Percentiles rank a stretch among this genome's conserved stretches.
These are phyloP conservation scores for Decorospora gaudefroyi DNA, from an alignment of 2,329 filamentous ascomycete species.

Conservation along the genomic window DNA sequence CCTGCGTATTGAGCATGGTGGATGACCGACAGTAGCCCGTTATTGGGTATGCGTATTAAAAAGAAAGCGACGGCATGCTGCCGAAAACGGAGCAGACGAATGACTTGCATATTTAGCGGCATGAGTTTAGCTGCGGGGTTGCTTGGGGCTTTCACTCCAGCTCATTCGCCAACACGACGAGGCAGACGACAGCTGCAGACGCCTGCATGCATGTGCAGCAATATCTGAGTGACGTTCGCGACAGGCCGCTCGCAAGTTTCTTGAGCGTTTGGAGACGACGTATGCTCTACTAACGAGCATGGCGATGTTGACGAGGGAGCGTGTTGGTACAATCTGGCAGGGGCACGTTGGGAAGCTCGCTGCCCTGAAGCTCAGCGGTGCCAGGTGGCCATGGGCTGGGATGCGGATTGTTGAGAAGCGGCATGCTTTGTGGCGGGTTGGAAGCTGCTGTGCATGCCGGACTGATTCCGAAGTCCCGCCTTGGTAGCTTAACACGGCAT, in stretches of 20 bases:
- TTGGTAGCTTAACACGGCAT: slow-evolving; percentile 7
- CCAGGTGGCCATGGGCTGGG: slow-evolving; percentile 6
- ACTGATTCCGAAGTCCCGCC: slow-evolving; percentile 16
- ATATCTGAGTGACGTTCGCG: slow-evolving; percentile 18
- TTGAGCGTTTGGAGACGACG: slow-evolving; percentile 2
- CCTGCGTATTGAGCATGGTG: slow-evolving; percentile 29
- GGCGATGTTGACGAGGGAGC: slow-evolving; percentile 6
- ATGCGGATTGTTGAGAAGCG: slow-evolving; percentile 11
- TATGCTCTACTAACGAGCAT: slow-evolving; percentile 8
- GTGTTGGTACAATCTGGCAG: slow-evolving; percentile 5
- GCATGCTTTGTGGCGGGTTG: slow-evolving; percentile 19
- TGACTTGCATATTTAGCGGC: slow-evolving; percentile 48
- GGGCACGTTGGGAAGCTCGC: neutral
- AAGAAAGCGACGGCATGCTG: slow-evolving; percentile 25
- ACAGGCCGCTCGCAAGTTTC: slow-evolving; percentile 3
- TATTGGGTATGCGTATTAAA: slow-evolving; percentile 26
- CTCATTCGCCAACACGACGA: slow-evolving; percentile 31
- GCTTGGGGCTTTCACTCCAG: slow-evolving; percentile 17
- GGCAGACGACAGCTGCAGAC: slow-evolving; percentile 22
- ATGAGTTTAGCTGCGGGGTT: slow-evolving; percentile 37
- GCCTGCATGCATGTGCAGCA: slow-evolving; percentile 23
- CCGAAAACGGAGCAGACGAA: slow-evolving; percentile 38
- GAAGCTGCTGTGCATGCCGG: slow-evolving; percentile 7
- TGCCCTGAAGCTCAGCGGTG: slow-evolving; percentile 1
- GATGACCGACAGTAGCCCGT: slow-evolving; percentile 31